Conservation (phyloP, 2,329 filamentous ascomycete species). For the Hypoxylon sp. region DNA sequence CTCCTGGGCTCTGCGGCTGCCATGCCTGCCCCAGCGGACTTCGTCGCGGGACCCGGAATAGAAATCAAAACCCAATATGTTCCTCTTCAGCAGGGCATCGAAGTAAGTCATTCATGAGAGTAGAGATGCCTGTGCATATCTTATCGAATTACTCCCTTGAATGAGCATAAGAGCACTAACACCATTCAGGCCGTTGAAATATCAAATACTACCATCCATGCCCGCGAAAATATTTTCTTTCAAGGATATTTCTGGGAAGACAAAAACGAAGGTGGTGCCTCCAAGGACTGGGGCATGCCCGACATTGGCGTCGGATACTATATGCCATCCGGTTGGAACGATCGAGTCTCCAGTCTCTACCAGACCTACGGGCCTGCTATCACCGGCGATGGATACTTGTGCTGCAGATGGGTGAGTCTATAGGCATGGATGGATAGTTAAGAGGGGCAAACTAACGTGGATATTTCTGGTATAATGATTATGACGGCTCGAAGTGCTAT, state of each 20-base stretch:
- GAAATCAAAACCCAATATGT: background rate
- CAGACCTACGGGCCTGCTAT: background rate
- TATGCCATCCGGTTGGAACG: background rate
- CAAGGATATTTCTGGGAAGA: background rate
- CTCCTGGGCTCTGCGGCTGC: background rate
- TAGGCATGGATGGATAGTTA: background rate
- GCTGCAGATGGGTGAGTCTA: background rate
- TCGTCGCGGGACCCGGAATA: background rate
- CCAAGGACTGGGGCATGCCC: background rate
- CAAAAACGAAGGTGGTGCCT: background rate
- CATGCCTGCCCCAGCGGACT: background rate
- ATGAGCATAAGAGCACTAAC: background rate
- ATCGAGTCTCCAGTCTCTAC: background rate
- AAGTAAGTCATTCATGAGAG: background rate
- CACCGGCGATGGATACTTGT: background rate
- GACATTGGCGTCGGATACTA: background rate
- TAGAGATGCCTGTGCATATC: no score
- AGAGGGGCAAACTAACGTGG: background rate
- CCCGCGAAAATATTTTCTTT: background rate
- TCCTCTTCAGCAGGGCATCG: background rate
- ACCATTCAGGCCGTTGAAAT: background rate
- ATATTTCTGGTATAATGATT: background rate
- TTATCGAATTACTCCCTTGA: background rate
- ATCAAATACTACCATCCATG: background rate
- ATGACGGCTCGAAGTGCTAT: background rate